Evolutionary conservation across 352 stramenopile species (phyloP).

Genomic region (Pythium chondricola): DNA sequence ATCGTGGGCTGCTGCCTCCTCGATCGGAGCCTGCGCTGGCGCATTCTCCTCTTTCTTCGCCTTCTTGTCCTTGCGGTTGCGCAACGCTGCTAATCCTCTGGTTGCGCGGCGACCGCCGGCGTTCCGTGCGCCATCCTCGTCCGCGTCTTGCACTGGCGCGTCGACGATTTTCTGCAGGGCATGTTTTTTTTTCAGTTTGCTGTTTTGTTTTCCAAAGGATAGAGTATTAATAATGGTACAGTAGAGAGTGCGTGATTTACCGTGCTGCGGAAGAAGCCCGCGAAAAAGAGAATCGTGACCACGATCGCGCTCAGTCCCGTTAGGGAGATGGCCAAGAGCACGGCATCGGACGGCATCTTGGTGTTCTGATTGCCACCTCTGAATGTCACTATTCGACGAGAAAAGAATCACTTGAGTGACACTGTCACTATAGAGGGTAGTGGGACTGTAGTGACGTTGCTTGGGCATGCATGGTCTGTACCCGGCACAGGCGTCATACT

Average conservation of each 20-base stretch:
- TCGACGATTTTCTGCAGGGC: conserved; percentile 22
- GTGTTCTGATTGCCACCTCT: background rate
- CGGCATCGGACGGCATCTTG: conserved; percentile 47
- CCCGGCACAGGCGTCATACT: too few relatives aligned
- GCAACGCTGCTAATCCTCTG: conserved; percentile 45
- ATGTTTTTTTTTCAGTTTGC: too few relatives aligned
- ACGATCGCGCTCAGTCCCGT: conserved; percentile 43
- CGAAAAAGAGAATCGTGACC: conserved; percentile 50
- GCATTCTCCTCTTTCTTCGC: conserved; percentile 17
- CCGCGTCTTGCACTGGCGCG: conserved; percentile 16
- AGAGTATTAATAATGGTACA: background rate
- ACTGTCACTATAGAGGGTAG: too few relatives aligned
- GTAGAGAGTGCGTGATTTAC: conserved; percentile 18
- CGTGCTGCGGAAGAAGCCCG: conserved; percentile 49
- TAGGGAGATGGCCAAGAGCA: conserved; percentile 47
- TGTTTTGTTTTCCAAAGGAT: too few relatives aligned
- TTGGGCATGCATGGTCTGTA: too few relatives aligned
- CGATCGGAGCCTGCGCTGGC: conserved; percentile 1
- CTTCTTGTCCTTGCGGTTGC: conserved; percentile 63
- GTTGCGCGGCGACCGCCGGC: conserved; percentile 30
- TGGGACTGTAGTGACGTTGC: too few relatives aligned
- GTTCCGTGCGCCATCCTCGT: conserved; percentile 24
- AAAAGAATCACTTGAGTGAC: background rate
- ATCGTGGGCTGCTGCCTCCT: background rate
- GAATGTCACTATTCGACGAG: background rate